phyloP scores from a whole-genome alignment of 1,284 basidiomycete genomes.

The Malassezia sp. region DNA sequence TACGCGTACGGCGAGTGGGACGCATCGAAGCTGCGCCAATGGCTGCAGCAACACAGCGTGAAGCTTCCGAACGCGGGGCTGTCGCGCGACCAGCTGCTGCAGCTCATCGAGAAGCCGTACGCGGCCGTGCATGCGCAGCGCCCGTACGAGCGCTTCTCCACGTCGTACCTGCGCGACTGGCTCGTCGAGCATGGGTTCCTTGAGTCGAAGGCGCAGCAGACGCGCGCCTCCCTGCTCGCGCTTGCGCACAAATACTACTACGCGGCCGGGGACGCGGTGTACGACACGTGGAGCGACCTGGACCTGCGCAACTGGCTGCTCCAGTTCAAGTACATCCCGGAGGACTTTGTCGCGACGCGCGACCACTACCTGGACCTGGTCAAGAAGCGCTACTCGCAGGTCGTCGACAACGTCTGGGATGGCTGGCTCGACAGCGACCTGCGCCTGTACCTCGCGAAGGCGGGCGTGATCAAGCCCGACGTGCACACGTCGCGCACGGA shows the following conservation, averaged over 20 bases:
- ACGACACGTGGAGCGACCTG: constrained; percentile 35
- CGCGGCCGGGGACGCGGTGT: constrained; percentile 28
- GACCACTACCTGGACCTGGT: constrained; percentile 31
- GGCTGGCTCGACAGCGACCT: constrained; percentile 40
- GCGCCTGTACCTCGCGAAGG: constrained; percentile 32
- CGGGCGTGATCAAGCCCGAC: constrained; percentile 31
- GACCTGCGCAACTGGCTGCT: constrained; percentile 37
- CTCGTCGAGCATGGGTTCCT: constrained; percentile 39
- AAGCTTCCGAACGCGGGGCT: constrained; percentile 33
- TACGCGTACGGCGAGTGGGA: constrained; percentile 43
- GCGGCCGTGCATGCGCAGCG: not conserved
- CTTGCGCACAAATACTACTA: constrained; percentile 42
- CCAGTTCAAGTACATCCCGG: constrained; percentile 33
- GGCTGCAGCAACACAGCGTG: constrained; percentile 29
- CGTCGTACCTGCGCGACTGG: constrained; percentile 44
- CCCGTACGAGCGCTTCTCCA: constrained; percentile 38
- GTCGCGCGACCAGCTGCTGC: constrained; percentile 33
- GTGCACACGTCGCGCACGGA: constrained; percentile 36
- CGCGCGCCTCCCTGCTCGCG: constrained; percentile 32
- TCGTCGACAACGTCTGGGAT: constrained; percentile 24
- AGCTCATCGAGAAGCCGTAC: constrained; percentile 29
- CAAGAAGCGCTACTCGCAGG: constrained; percentile 27
- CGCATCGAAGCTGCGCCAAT: constrained; percentile 31
- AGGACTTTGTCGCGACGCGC: constrained; percentile 27
- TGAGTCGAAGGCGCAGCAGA: constrained; percentile 27